Percentiles rank a stretch among this genome's conserved stretches.
phyloP scores from a whole-genome alignment of 768 basidiomycete genomes.

The Lactarius indigo region DNA sequence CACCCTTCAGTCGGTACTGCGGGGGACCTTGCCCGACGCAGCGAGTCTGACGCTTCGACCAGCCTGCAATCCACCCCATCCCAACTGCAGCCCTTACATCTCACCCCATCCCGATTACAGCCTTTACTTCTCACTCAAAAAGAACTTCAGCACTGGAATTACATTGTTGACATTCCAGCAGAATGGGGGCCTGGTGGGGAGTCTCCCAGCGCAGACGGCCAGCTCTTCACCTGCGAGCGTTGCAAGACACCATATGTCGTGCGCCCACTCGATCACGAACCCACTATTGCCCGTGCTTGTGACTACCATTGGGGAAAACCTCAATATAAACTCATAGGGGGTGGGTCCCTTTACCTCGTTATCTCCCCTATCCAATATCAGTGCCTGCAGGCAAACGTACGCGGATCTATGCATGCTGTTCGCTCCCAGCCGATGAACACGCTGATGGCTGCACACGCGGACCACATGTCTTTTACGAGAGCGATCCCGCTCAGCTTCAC shows the following conservation, averaged over 20 bases:
- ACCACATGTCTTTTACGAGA: conserved; percentile 90
- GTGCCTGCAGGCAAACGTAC: conserved; percentile 55
- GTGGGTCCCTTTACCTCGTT: conserved; percentile 38
- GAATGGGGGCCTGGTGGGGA: conserved; percentile 55
- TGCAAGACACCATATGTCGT: conserved; percentile 69
- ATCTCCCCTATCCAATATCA: background rate
- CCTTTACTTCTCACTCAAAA: conserved; percentile 55
- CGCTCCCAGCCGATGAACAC: conserved; percentile 49
- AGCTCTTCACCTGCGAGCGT: conserved; percentile 70
- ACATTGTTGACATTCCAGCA: conserved; percentile 62
- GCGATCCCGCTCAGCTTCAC: conserved; percentile 61
- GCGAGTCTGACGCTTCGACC: conserved; percentile 30
- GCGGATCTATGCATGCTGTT: conserved; percentile 78
- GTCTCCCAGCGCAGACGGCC: conserved; percentile 57
- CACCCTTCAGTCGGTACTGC: conserved; percentile 82
- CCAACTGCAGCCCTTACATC: conserved; percentile 54
- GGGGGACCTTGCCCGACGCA: conserved; percentile 54
- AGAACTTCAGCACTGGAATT: conserved; percentile 64
- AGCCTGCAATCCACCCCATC: conserved; percentile 50
- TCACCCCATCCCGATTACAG: conserved; percentile 49
- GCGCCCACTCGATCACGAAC: conserved; percentile 29
- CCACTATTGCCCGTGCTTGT: conserved; percentile 61
- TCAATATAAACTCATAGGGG: conserved; percentile 58
- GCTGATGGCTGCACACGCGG: conserved; percentile 69
- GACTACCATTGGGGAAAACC: conserved; percentile 80